Base-by-base conservation (phyloP, 495 filamentous ascomycete species). In the Penicillium malachiteum region DNA sequence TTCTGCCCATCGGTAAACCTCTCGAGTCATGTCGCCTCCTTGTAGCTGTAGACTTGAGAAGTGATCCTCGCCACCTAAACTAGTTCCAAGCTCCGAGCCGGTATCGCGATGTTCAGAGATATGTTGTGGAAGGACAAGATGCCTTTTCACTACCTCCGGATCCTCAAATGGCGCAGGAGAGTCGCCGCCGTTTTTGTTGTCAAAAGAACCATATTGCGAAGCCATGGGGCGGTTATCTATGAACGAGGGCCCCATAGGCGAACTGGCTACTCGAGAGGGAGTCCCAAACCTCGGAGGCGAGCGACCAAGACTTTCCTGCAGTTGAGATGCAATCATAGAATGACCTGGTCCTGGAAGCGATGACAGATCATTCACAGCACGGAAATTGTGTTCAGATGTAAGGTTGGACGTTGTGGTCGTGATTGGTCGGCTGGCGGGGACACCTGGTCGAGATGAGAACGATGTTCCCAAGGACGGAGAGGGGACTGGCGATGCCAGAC, bases 1-100 rank as follows among this genome's bases (percentile, higher is more conserved):
- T 66, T 96, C 91, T 2, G 90, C 89, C 87, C 93, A 97, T 41
- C 88, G 86, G 68, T 98, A 98, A 49, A 98, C 92, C 47, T 94
- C 88, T 50, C 94, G 78, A 26, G 92, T 96, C 38, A 97, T 87
- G 67, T 98, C 94, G 35, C 94, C 94, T 32, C 94, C 94, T 63
- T 97, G 95, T 41, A 97, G 73, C 61, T 84, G 84, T 59, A 98
- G 70, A 71, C 92, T 96, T 30, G 92, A 97, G 66, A 98, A 98
- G 18, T 52, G 37, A 62, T 95, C 90, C 30, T 92, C 88, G 11
- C 85, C 88, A 11, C 85, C 82, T 41, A 81, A 68, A 39, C 78
- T 81, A 14, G 74, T 63, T n/a, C 68, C 79, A 31, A 77, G 68
- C 47, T 74, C 69, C 16, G 71, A 72, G 60, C 63, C 54, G 17